phyloP scores from a whole-genome alignment of 75 land plant species.

The Pinus albicaulis region DNA sequence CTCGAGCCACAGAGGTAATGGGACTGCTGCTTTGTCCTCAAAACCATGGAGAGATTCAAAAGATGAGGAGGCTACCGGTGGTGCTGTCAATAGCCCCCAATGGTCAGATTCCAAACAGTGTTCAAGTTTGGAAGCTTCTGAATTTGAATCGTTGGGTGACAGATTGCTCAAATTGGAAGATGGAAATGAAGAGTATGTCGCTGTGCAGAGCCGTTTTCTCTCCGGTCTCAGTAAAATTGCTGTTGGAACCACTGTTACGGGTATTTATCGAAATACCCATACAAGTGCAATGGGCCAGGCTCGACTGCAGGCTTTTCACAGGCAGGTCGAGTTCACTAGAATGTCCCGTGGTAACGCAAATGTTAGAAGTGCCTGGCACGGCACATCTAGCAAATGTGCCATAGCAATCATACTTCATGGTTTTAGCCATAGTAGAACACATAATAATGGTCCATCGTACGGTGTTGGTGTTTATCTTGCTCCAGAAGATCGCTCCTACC shows the following conservation, averaged over 20 bases:
- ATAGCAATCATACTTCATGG: constrained; percentile 58
- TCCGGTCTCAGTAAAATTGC: constrained; percentile 29
- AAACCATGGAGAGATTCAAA: constrained; percentile 4
- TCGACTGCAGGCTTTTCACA: constrained; percentile 49
- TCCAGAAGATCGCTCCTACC: constrained; percentile 43
- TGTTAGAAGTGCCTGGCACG: constrained; percentile 81
- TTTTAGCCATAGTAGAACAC: constrained; percentile 31
- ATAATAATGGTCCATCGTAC: constrained; percentile 30
- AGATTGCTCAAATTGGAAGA: constrained; percentile 9
- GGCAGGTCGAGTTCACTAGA: constrained; percentile 41
- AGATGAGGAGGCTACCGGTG: background rate
- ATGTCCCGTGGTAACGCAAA: constrained; percentile 74
- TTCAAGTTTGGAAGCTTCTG: constrained; percentile 1
- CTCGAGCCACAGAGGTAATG: constrained; percentile 6
- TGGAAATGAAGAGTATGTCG: constrained; percentile 17
- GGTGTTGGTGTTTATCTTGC: constrained; percentile 82
- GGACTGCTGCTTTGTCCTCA: background rate
- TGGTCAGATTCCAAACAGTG: background rate
- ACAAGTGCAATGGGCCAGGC: constrained; percentile 20
- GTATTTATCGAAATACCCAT: constrained; percentile 24
- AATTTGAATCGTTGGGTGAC: constrained; percentile 13
- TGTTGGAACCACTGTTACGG: constrained; percentile 34
- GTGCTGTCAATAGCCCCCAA: background rate
- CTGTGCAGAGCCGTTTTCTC: constrained; percentile 39
- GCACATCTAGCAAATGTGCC: constrained; percentile 37